Percentiles rank a stretch among this genome's conserved stretches.
phyloP scores from a whole-genome alignment of 1,139 yeast genomes.

The Taphrina wiesneri region DNA sequence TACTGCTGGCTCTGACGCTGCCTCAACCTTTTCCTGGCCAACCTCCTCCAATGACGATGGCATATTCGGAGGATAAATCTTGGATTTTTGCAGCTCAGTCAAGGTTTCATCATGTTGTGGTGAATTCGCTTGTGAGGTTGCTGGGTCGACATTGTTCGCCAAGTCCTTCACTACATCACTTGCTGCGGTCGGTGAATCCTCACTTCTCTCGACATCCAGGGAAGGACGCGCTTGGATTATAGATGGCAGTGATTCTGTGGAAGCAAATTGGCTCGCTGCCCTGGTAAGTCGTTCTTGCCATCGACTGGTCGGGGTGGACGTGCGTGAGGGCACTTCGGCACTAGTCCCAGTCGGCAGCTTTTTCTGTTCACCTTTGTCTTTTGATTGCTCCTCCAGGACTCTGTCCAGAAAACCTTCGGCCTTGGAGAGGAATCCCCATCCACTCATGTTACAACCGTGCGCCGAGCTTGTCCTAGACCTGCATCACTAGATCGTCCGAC shows the following conservation, averaged over 20 bases:
- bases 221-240: background rate
- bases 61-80: slow-evolving; percentile 17
- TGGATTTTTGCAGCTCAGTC: slow-evolving; percentile 24
- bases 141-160: background rate
- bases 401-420: slow-evolving; percentile 30
- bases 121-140: background rate
- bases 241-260: slow-evolving; percentile 1
- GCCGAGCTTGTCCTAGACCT: background rate
- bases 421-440: slow-evolving; percentile 26
- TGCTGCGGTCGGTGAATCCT: background rate
- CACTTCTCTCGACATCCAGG: background rate
- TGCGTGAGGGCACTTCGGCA: background rate
- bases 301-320: slow-evolving; percentile 1
- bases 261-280: slow-evolving; percentile 20
- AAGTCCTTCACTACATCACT: background rate
- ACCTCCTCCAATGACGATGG: slow-evolving; percentile 1
- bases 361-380: background rate
- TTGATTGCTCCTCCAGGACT: slow-evolving; percentile 27
- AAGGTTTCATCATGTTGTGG: background rate
- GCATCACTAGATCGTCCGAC: background rate
- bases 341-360: background rate
- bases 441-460: slow-evolving; percentile 7
- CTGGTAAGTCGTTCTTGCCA: slow-evolving; percentile 22
- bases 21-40: background rate
- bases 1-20: background rate